Conservation (phyloP, 2,329 filamentous ascomycete species). For the Capronia epimyces region DNA sequence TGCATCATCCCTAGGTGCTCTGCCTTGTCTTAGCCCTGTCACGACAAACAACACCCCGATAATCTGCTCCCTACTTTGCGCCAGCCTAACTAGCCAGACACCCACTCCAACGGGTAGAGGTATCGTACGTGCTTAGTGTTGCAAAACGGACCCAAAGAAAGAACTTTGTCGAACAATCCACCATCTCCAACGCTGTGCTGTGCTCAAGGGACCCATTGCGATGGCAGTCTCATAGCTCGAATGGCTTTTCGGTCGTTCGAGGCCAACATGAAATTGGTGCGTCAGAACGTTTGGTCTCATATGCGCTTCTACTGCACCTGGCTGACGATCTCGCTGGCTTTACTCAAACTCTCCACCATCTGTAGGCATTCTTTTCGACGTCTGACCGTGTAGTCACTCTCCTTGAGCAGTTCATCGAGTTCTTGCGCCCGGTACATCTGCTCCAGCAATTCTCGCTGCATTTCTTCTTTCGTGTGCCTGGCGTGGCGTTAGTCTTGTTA, state of each 20-base stretch:
- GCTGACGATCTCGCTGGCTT: conserved; percentile 94
- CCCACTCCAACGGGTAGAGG: conserved; percentile 1
- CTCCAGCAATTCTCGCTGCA: conserved; percentile 94
- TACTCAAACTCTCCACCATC: conserved; percentile 90
- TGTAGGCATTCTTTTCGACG: conserved; percentile 97
- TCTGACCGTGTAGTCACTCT: conserved; percentile 93
- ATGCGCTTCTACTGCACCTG: conserved; percentile 51
- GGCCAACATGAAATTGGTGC: not conserved
- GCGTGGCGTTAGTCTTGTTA: conserved; percentile 18
- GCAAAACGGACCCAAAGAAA: conserved; percentile 1
- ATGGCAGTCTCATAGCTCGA: not conserved
- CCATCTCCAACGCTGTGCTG: not conserved
- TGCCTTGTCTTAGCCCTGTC: not conserved
- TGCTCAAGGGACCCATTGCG: not conserved
- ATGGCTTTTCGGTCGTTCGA: not conserved
- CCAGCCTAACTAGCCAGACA: conserved; percentile 4
- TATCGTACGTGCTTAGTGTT: conserved; percentile 9
- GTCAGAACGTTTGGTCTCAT: not conserved
- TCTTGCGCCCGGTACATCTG: conserved; percentile 93
- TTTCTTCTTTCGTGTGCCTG: conserved; percentile 93
- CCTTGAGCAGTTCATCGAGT: conserved; percentile 90
- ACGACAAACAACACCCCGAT: not conserved
- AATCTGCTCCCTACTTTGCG: conserved; percentile 8
- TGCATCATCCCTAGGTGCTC: too few species aligned
- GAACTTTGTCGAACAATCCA: not conserved